Base-by-base conservation (phyloP, 768 basidiomycete genomes). In the Russula foetens region DNA sequence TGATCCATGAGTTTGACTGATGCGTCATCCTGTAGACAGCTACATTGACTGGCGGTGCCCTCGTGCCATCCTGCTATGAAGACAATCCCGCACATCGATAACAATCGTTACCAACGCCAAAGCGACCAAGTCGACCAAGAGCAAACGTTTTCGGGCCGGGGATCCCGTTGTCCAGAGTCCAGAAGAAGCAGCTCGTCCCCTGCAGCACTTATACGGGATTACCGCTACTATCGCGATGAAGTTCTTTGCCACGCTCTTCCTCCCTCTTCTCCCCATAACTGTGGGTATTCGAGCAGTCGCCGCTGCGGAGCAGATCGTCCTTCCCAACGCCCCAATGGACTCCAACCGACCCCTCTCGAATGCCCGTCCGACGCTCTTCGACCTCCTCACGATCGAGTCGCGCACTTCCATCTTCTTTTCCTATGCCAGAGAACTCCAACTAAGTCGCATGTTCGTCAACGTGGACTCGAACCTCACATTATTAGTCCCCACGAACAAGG, bases 401-500 rank as follows among this genome's bases (percentile, higher is more conserved):
- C 81, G 82, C 0, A 81, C 82, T 9, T 92, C 89, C 43, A 92
- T 93, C 53, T 93, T 90, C 77, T 91, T 84, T 70, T 84, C 86
- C 0, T 92, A 92, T 69, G 86, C 88, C 4, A 79, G 90, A 7
- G 90, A 91, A 67, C 75, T 84, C 2, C 77, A 81, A 65, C 65
- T 86, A n/a, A 85, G 84, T 68, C 67, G 69, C 31, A 74, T 76
- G 11, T 79, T 92, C 52, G 63, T 53, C 24, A 67, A 69, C 17
- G 46, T 44, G 6, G 56, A 67, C 29, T 58, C 68, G 2, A 75
- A 71, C 7, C 71, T 75, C 56, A 91, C 91, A 0, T 54, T 95
- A 11, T 78, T 96, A 45, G 91, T 86, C 5, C 92, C 92, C 0
- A 90, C 88, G 26, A 94, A 96, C 72, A 89, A 86, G 71, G 92